These are phyloP conservation scores for Sporobolomyces phaffii DNA, from an alignment of 768 basidiomycete genomes.

Conservation along the genomic window DNA sequence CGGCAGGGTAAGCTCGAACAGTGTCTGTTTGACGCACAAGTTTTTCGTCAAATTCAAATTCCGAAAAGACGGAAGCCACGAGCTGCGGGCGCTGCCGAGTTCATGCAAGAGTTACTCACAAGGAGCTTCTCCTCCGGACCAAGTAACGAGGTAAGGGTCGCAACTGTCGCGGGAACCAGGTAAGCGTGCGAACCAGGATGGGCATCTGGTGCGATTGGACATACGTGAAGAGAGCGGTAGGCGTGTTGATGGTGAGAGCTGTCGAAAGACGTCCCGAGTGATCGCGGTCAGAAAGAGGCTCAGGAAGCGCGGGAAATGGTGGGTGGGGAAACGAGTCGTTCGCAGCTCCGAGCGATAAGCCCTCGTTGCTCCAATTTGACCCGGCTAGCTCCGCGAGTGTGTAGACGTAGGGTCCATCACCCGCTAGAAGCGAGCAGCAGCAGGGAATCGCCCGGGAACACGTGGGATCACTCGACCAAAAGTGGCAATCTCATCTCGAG, in stretches of 20 bases:
- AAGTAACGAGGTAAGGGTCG: conserved; percentile 22
- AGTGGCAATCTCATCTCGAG: not conserved
- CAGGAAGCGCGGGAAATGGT: no score
- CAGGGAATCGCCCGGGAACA: no score
- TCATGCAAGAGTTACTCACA: no score
- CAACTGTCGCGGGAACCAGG: not conserved
- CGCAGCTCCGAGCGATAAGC: no score
- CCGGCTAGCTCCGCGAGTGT: not conserved
- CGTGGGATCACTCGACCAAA: not conserved
- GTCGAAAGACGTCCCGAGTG: not conserved
- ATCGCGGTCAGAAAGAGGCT: not conserved
- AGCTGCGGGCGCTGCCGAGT: no score
- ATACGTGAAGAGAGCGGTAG: conserved; percentile 13
- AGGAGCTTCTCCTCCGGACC: conserved; percentile 12
- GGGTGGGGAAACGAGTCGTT: not conserved
- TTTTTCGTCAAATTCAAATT: no score
- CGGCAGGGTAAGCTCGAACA: conserved; percentile 16
- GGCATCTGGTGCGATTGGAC: no score
- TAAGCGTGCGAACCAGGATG: not conserved
- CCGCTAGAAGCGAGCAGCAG: no score
- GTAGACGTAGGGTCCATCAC: no score
- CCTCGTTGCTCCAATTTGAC: no score
- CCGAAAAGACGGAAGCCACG: no score
- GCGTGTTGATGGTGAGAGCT: conserved; percentile 26
- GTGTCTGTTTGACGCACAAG: no score